Evolutionary conservation across 345 rosid species (phyloP), one percentile per base, ranked within the genome.

Genomic region (Hibiscus trionum): DNA sequence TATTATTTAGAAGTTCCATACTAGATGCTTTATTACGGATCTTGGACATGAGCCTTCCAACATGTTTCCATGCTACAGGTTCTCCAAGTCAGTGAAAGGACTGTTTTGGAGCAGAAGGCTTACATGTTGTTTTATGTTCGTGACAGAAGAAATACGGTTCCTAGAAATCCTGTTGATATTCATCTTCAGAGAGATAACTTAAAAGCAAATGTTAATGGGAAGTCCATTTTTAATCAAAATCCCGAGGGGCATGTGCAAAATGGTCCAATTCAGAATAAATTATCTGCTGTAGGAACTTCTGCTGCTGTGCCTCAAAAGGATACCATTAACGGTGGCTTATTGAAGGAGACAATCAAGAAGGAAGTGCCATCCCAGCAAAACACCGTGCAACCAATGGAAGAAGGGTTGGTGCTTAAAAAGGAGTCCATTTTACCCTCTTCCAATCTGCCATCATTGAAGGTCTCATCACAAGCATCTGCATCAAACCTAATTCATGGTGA

Each of bases 121-220:
- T 95, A 95, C 79, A 95, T 95, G 99, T 70, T 95, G 73, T 95
- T 95, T 82, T 95, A 95, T 85, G 98, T 95, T 47, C 97, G 94
- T 72, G 97, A 90, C 75, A 82, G 91, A 84, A 87, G 77, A 76
- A 79, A 79, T 82, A 17, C 64, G 47, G 70, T 78, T 74, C 78
- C 81, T 0, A 90, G 83, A 77, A 90, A 80, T 77, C 70, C 77
- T n/a, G 63, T 61, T 56, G 77, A 83, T 58, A 52, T 73, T 33
- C 37, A 33, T 76, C 77, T 75, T 59, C 77, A 47, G 63, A 89
- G 85, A 81, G 91, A 87, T 71, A 81, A 64, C 42, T 15, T 72
- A 21, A 88, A 78, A 76, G 87, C 78, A 17, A 80, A 72, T 73
- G 74, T 77, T 19, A 53, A 71, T 42, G 77, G 61, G 72, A 83